These are phyloP conservation scores for Penicillium canescens DNA, from an alignment of 495 filamentous ascomycete genomes.

Conservation along the genomic window DNA sequence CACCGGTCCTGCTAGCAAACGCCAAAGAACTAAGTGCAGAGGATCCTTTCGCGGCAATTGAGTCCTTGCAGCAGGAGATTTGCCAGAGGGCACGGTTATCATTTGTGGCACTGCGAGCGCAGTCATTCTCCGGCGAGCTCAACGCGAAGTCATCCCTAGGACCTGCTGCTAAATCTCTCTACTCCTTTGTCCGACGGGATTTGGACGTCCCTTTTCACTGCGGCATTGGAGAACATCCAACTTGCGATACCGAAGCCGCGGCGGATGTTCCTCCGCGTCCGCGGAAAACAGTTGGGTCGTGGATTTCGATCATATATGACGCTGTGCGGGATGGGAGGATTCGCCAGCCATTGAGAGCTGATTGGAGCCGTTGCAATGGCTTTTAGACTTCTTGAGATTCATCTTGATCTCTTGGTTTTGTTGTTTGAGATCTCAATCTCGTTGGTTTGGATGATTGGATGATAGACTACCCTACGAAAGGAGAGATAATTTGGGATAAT, in stretches of 20 bases:
- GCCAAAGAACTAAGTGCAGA: neutral
- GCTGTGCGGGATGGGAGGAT: neutral
- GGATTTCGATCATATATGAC: constrained; percentile 21
- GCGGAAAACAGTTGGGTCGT: constrained; percentile 23
- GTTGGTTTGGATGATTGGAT: too few species aligned
- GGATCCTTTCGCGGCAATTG: neutral
- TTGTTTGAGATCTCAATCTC: too few species aligned
- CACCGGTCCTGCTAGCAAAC: neutral
- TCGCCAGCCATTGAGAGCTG: too few species aligned
- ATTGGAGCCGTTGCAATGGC: too few species aligned
- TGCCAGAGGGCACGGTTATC: neutral
- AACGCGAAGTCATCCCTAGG: constrained; percentile 6
- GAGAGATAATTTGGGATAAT: too few species aligned
- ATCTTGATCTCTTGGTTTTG: too few species aligned
- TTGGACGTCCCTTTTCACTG: constrained; percentile 19
- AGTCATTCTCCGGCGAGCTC: neutral
- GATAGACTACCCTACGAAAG: too few species aligned
- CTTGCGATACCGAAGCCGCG: neutral
- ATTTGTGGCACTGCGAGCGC: too few species aligned
- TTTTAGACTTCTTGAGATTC: too few species aligned
- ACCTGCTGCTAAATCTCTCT: constrained; percentile 8
- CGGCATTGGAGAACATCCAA: constrained; percentile 24
- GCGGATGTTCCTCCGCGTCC: neutral
- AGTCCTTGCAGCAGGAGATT: neutral
- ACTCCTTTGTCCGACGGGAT: constrained; percentile 12